These are phyloP conservation scores for Saturnispora hagleri DNA, from an alignment of 805 yeast genomes.

Conservation along the genomic window DNA sequence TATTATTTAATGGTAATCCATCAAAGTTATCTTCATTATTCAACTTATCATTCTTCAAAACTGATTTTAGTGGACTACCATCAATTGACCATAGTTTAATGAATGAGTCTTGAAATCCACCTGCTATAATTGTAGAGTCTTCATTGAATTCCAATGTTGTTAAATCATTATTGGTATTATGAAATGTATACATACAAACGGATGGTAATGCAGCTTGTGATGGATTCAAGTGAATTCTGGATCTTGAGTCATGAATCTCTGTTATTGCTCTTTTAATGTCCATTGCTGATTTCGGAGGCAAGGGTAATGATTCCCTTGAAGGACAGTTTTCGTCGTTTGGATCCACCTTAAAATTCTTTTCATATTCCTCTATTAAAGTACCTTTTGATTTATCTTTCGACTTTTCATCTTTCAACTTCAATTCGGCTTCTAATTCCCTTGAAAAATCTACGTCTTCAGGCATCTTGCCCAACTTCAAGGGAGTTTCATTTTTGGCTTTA, in stretches of 20 bases:
- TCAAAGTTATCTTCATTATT: slow-evolving; percentile 27
- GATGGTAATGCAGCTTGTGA: slow-evolving; percentile 78
- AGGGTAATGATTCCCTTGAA: slow-evolving; percentile 62
- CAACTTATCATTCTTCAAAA: slow-evolving; percentile 44
- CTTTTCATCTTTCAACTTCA: slow-evolving; percentile 65
- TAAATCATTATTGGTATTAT: slow-evolving; percentile 83
- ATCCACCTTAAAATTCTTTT: slow-evolving; percentile 45
- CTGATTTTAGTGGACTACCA: slow-evolving; percentile 71
- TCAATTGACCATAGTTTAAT: slow-evolving; percentile 90
- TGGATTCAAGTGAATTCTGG: slow-evolving; percentile 37
- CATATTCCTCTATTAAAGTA: slow-evolving; percentile 58
- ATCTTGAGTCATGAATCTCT: slow-evolving; percentile 73
- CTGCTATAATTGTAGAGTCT: slow-evolving; percentile 81
- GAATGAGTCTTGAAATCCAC: slow-evolving; percentile 88
- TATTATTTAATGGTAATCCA: slow-evolving; percentile 24
- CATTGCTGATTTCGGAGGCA: slow-evolving; percentile 72
- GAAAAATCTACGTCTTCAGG: slow-evolving; percentile 82
- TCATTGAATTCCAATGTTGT: slow-evolving; percentile 82
- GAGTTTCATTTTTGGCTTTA: slow-evolving; percentile 44
- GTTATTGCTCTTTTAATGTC: slow-evolving; percentile 75
- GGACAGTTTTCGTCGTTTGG: slow-evolving; percentile 59
- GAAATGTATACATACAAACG: slow-evolving; percentile 97
- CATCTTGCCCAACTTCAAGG: slow-evolving; percentile 70
- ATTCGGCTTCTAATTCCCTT: slow-evolving; percentile 76
- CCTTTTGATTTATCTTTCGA: slow-evolving; percentile 24